phyloP scores from a whole-genome alignment of 2,329 filamentous ascomycete species.

The Clonostachys rhizophaga region DNA sequence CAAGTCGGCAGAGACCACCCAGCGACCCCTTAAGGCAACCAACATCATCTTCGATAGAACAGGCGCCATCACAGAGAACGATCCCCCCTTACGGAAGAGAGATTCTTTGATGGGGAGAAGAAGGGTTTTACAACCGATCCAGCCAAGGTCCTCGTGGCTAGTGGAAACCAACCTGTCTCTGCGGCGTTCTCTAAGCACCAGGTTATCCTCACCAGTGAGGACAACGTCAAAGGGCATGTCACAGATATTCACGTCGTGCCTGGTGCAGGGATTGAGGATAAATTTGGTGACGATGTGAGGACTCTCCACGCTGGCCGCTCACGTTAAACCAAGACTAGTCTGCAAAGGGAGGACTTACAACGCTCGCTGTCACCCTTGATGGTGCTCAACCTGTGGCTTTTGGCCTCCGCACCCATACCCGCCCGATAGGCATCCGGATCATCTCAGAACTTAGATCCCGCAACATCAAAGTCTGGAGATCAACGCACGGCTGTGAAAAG shows the following conservation, averaged over 20 bases:
- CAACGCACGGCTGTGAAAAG: constrained; percentile 37
- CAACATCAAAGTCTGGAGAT: constrained; percentile 48
- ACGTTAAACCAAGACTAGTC: constrained; percentile 27
- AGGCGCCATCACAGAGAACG: constrained; percentile 51
- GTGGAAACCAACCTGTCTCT: constrained; percentile 45
- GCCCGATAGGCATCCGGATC: constrained; percentile 32
- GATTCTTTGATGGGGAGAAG: constrained; percentile 11
- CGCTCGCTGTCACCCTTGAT: constrained; percentile 16
- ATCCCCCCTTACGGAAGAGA: constrained; percentile 17
- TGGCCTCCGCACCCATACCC: constrained; percentile 33
- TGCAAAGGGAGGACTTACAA: constrained; percentile 14
- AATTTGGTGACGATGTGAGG: constrained; percentile 8
- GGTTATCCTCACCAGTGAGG: constrained; percentile 13
- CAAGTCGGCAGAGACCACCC: constrained; percentile 48
- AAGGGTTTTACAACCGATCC: constrained; percentile 12
- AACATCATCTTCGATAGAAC: constrained; percentile 63
- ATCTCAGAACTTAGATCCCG: constrained; percentile 37
- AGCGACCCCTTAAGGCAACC: constrained; percentile 43
- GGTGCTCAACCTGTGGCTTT: constrained; percentile 35
- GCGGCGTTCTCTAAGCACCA: constrained; percentile 36
- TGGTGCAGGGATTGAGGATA: constrained; percentile 32
- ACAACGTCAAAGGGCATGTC: constrained; percentile 4
- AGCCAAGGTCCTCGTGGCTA: constrained; percentile 20
- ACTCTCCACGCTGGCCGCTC: constrained; percentile 37
- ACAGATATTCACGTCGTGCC: constrained; percentile 26